These are phyloP conservation scores for Aspergillus fijiensis DNA, from an alignment of 2,329 filamentous ascomycete genomes.

Conservation along the genomic window DNA sequence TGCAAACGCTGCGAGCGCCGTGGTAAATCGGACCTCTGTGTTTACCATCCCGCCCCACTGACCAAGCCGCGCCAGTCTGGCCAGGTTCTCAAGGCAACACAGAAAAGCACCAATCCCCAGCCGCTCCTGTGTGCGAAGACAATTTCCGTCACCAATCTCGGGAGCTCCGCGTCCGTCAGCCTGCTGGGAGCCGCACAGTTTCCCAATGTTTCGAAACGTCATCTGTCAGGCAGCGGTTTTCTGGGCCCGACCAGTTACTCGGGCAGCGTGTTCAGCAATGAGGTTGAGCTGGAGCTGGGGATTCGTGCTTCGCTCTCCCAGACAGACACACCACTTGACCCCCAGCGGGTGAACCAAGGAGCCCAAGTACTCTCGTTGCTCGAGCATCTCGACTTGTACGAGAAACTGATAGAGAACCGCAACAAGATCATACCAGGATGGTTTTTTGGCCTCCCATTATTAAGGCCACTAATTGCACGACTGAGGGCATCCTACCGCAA, in stretches of 20 bases:
- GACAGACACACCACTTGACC: background rate
- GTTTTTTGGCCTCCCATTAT: background rate
- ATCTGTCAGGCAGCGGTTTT: constrained; percentile 14
- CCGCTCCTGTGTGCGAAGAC: background rate
- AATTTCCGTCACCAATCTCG: background rate
- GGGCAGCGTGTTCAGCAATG: constrained; percentile 13
- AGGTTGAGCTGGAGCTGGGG: constrained; percentile 9
- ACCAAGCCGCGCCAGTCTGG: constrained; percentile 12
- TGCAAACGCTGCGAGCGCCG: constrained; percentile 19
- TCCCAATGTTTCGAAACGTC: background rate
- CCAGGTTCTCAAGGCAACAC: background rate
- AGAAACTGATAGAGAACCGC: constrained; percentile 19
- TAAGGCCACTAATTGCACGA: background rate
- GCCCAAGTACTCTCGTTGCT: constrained; percentile 17
- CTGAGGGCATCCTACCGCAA: constrained; percentile 4
- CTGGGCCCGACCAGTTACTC: constrained; percentile 23
- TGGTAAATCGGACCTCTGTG: constrained; percentile 11
- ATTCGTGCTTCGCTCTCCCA: background rate
- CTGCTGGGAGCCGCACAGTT: background rate
- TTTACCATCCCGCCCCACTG: constrained; percentile 19
- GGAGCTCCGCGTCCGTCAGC: background rate
- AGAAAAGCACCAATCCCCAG: background rate
- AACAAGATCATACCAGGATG: background rate
- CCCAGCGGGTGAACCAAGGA: constrained; percentile 11
- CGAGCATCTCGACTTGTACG: constrained; percentile 12